These are phyloP conservation scores for Monosporascus sp. DNA, from an alignment of 2,329 filamentous ascomycete genomes.

Conservation along the genomic window DNA sequence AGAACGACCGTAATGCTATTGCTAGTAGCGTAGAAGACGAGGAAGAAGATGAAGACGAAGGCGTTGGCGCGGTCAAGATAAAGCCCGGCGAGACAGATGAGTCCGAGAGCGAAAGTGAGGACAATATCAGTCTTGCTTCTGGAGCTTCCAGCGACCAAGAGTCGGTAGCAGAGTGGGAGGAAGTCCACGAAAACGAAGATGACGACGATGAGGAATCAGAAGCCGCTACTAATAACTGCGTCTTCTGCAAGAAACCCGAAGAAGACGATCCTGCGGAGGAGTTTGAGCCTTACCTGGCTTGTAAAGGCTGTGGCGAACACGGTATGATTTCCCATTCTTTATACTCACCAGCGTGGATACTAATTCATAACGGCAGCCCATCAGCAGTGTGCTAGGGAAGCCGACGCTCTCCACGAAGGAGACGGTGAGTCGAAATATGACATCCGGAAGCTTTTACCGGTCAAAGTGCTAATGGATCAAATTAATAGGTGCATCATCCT, in stretches of 20 bases:
- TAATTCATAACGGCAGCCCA: constrained; percentile 63
- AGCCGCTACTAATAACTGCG: constrained; percentile 15
- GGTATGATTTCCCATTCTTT: constrained; percentile 50
- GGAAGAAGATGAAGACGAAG: constrained; percentile 43
- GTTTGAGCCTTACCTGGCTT: constrained; percentile 73
- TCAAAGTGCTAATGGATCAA: constrained; percentile 2
- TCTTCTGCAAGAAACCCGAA: constrained; percentile 29
- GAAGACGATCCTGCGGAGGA: constrained; percentile 53
- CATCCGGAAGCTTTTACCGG: constrained; percentile 1
- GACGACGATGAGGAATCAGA: constrained; percentile 29
- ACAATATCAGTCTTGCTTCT: constrained; percentile 21
- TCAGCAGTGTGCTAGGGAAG: constrained; percentile 78
- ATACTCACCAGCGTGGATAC: constrained; percentile 20
- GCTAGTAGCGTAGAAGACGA: constrained; percentile 22
- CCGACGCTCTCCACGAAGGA: constrained; percentile 54
- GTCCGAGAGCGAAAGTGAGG: constrained; percentile 33
- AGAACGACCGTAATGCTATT: constrained; percentile 10
- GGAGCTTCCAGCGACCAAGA: constrained; percentile 20
- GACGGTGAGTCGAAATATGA: constrained; percentile 49
- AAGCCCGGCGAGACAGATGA: constrained; percentile 46
- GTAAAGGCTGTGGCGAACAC: constrained; percentile 73
- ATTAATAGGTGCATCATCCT: constrained; percentile 35
- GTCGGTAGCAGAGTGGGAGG: constrained; percentile 26
- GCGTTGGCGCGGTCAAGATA: constrained; percentile 52
- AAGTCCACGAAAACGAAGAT: constrained; percentile 22